Base-by-base conservation (phyloP, 2,329 filamentous ascomycete genomes). In the Cladophialophora psammophila region DNA sequence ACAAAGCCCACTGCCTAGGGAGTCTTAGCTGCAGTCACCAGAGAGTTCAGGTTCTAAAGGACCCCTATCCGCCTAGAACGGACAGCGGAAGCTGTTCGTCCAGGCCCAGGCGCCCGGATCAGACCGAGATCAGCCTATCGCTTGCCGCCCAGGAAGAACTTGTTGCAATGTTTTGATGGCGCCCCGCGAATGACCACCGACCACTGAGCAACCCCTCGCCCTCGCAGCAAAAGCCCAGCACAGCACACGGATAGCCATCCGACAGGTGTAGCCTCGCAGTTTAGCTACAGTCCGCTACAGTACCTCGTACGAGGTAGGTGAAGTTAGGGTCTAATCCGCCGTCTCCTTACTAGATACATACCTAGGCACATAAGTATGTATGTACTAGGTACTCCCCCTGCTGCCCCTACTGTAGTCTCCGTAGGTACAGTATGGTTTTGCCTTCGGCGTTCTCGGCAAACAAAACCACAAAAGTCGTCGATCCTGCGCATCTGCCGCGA, bases 401-500 rank as follows among this genome's bases (percentile, higher is more conserved):
- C 26, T 26, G 26, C 15, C 40, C n/a, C 18, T 20, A 4, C 20
- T 50, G 4, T 20, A 18, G 3, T 18, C 45, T 10, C 26, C 45
- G 26, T 50, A 18, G 26, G 18, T n/a, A n/a, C n/a, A n/a, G n/a
- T n/a, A 12, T 31, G 45, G 5, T 12, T 31, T 26, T 18, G 26
- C 20, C 45, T 50, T 31, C 45, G 45, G 45, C 18, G 45, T 20
- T 26, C 18, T 18, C 45, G 45, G 45, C 45, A 50, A 26, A 31
- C 45, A 50, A 26, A 31, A 3, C 10, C 18, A 50, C 20, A 9
- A 26, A 26, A 50, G 45, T 50, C 45, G 45, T 50, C 45, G 45
- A 50, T 50, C 45, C 20, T 50, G 45, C 45, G 20, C 45, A 50
- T 50, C 45, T 50, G 18, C 45, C 45, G 45, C 45, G 26, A 26